Evolutionary conservation across 2,329 filamentous ascomycete genomes (phyloP).

Genomic region (Penicillium sp.): DNA sequence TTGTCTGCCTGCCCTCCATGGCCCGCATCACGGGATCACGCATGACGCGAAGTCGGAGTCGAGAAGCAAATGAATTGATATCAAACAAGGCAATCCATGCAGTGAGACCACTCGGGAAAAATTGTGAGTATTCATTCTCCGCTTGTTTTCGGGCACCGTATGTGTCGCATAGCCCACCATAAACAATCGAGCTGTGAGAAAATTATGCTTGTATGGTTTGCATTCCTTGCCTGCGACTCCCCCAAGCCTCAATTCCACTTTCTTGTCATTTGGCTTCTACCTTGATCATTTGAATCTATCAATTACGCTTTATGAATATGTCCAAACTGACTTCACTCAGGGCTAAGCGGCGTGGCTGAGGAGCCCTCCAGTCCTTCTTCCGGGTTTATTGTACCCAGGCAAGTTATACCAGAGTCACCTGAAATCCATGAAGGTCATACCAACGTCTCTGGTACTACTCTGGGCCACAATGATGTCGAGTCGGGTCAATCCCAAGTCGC

Average conservation of each 20-base stretch:
- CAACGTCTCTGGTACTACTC: slow-evolving; percentile 39
- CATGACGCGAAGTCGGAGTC: slow-evolving; percentile 42
- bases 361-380: slow-evolving; percentile 10
- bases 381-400: slow-evolving; percentile 10
- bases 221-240: not conserved
- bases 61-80: slow-evolving; percentile 27
- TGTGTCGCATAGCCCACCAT: not conserved
- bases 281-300: not conserved
- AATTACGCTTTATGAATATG: not conserved
- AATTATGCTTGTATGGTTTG: not conserved
- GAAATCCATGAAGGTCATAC: slow-evolving; percentile 27
- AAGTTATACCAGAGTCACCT: slow-evolving; percentile 24
- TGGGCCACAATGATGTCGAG: slow-evolving; percentile 26
- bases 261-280: not conserved
- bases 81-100: slow-evolving; percentile 1
- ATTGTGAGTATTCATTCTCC: not conserved
- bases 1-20: not conserved
- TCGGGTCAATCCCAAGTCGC: slow-evolving; percentile 20
- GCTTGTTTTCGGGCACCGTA: not conserved
- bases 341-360: slow-evolving; percentile 14
- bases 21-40: slow-evolving; percentile 15
- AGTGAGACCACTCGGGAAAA: not conserved
- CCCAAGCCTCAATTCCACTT: too few relatives aligned
- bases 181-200: not conserved
- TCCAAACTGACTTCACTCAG: slow-evolving; percentile 15